phyloP scores from a whole-genome alignment of 2,329 filamentous ascomycete species.

The Exophiala aquamarina region DNA sequence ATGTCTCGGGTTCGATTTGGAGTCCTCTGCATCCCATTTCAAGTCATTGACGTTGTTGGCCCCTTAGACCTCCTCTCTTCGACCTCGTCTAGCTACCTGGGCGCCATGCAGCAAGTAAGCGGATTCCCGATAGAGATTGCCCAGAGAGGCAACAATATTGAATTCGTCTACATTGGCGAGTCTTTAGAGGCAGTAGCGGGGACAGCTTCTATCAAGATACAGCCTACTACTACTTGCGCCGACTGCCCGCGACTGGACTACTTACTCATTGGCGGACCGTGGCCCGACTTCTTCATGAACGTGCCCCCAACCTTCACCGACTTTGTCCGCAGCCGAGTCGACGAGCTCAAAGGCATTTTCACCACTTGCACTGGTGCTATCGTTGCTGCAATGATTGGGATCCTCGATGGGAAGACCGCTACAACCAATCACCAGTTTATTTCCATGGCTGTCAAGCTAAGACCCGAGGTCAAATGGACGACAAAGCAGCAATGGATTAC shows the following conservation, averaged over 20 bases:
- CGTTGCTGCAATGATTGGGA: slow-evolving; percentile 34
- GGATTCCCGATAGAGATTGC: slow-evolving; percentile 32
- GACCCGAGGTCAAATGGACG: slow-evolving; percentile 47
- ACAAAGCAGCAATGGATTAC: slow-evolving; percentile 46
- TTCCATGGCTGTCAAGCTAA: slow-evolving; percentile 23
- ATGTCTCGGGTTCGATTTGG: no score
- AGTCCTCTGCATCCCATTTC: no score
- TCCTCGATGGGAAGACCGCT: slow-evolving; percentile 44
- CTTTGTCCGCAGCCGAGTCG: slow-evolving; percentile 10
- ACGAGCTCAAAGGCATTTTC: slow-evolving; percentile 14
- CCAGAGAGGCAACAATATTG: slow-evolving; percentile 7
- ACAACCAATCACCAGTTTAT: slow-evolving; percentile 44
- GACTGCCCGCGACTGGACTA: slow-evolving; percentile 16
- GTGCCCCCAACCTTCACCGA: slow-evolving; percentile 7
- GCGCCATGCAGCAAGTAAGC: no score
- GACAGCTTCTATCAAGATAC: slow-evolving; percentile 8
- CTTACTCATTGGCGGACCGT: slow-evolving; percentile 17
- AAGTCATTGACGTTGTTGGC: no score
- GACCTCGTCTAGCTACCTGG: no score
- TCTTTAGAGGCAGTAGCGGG: slow-evolving; percentile 6
- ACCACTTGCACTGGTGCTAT: slow-evolving; percentile 15
- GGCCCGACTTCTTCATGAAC: slow-evolving; percentile 3
- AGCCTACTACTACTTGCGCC: slow-evolving; percentile 14
- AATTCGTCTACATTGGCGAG: slow-evolving; percentile 16
- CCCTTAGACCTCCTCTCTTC: no score